Evolutionary conservation across 352 stramenopile species (phyloP), one percentile per base, ranked within the genome.

Genomic region (Pythium utonaiense): DNA sequence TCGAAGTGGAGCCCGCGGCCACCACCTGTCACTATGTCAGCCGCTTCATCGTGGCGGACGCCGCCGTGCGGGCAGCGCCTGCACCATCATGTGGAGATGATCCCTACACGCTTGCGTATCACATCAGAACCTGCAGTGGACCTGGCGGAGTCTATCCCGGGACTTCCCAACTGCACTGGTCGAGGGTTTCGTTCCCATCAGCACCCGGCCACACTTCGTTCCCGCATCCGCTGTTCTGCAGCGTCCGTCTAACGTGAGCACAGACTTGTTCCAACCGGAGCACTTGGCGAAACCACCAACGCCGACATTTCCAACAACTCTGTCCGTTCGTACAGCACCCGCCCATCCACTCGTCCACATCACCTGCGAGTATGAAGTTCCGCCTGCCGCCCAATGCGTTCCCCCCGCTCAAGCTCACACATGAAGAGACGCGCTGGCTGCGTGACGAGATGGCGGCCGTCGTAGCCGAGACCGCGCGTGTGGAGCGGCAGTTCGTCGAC

Each of bases 331-430:
- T 44, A 14, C 16, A 14, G 16, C 17, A 19, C 27, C 17, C 48
- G 42, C 40, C 34, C 54, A 28, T 62, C 42, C 21, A 22, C 30
- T 28, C 30, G 14, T 17, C 49, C 51, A 30, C 28, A 22, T 33
- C 34, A 33, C 30, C 28, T 30, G 63, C 30, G 41, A 49, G 1
- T 22, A 84, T 78, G 70, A 77, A 77, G 53, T 79, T 85, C 60
- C 74, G 60, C 33, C 59, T 85, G 24, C 71, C 76, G 25, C 50
- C 66, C 16, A 62, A 71, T 28, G 60, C 70, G 9, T 77, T 85
- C 53, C 62, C 69, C 24, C 41, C 45, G 40, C 25, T 81, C 12
- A 54, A 40, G 45, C 58, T 73, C 53, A 54, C 65, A 21, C 62
- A 62, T 25, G 70, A 74, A 17, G 67, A 75, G 31, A 47, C 67